phyloP scores from a whole-genome alignment of 1,139 yeast species.

The Geotrichum carabidarum region DNA sequence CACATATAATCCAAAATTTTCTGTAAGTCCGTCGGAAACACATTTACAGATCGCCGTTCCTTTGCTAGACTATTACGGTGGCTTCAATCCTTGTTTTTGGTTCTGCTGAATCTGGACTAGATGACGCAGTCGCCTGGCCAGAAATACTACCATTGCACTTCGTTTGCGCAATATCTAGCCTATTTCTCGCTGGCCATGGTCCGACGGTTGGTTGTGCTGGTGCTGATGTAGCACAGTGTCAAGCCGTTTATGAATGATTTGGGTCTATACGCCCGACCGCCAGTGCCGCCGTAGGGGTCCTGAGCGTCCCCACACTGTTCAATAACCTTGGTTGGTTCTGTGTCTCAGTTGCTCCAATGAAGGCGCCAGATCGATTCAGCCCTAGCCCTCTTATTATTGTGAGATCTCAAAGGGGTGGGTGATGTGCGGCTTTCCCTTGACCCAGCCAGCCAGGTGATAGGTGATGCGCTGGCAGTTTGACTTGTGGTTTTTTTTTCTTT shows the following conservation, averaged over 20 bases:
- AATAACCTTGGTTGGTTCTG: too few species aligned
- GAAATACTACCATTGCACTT: constrained; percentile 2
- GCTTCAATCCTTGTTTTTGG: neutral
- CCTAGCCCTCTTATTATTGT: too few species aligned
- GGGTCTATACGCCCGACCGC: too few species aligned
- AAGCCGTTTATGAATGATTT: too few species aligned
- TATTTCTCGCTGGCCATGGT: neutral
- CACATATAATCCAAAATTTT: neutral
- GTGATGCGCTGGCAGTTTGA: constrained; percentile 15
- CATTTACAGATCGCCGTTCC: neutral
- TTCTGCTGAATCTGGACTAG: constrained; percentile 5
- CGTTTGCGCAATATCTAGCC: constrained; percentile 1
- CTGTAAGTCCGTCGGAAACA: neutral
- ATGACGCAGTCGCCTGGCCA: constrained; percentile 2
- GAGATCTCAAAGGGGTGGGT: too few species aligned
- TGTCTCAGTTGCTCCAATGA: too few species aligned
- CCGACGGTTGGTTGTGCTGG: neutral
- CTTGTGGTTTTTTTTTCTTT: neutral
- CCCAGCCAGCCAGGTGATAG: neutral
- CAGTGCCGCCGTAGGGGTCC: too few species aligned
- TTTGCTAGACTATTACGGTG: neutral
- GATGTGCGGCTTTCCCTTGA: too few species aligned
- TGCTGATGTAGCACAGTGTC: neutral
- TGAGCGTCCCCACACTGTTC: too few species aligned
- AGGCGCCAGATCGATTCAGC: too few species aligned